These are phyloP conservation scores for Candida albicans DNA, from an alignment of 1,139 yeast species.

Conservation along the genomic window DNA sequence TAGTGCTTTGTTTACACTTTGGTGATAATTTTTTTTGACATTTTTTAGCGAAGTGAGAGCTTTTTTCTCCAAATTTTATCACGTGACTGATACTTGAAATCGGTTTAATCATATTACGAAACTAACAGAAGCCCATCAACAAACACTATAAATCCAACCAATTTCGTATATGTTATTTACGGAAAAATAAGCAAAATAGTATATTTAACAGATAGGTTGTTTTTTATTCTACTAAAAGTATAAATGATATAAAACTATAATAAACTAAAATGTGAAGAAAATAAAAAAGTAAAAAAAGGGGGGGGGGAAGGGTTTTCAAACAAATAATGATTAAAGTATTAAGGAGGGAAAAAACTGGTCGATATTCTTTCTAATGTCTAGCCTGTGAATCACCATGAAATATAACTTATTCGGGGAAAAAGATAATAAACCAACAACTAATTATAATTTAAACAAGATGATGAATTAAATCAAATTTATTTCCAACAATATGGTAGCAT, in stretches of 20 bases:
- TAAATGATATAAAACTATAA: neutral
- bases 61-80: neutral
- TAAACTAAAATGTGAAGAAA: neutral
- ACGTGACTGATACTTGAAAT: neutral
- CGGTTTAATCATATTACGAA: neutral
- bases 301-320: neutral
- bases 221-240: neutral
- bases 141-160: no score
- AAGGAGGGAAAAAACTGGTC: neutral
- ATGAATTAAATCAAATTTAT: neutral
- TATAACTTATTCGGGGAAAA: neutral
- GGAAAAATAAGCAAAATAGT: neutral
- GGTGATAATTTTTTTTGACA: no score
- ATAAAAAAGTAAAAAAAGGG: neutral
- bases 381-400: neutral
- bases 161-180: neutral
- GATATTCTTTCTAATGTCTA: neutral
- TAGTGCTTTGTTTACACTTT: neutral
- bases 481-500: slow-evolving; percentile 2
- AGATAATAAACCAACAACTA: neutral
- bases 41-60: no score
- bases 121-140: no score
- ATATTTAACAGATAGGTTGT: neutral
- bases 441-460: neutral
- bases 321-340: neutral